Percentiles rank a stretch among this genome's conserved stretches.
Evolutionary conservation across 2,329 filamentous ascomycete genomes (phyloP).

Genomic region (Blastomyces parvus): DNA sequence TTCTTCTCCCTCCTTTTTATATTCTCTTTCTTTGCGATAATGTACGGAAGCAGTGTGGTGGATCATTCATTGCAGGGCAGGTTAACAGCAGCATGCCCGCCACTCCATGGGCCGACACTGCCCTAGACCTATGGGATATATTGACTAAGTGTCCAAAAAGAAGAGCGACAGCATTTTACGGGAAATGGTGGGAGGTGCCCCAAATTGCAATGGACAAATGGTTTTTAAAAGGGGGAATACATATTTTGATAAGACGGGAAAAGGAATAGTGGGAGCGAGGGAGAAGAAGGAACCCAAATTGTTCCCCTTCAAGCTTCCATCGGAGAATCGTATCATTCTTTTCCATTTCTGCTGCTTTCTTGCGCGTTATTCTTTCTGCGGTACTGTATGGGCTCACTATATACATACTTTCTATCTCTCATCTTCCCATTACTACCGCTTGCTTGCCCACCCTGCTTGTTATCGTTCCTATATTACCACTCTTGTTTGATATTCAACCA

Average conservation of each 20-base stretch:
- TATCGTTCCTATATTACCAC: background rate
- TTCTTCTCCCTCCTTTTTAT: background rate
- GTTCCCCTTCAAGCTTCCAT: background rate
- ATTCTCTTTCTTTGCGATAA: background rate
- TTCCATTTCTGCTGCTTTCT: background rate
- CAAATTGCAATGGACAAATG: background rate
- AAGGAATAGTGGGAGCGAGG: background rate
- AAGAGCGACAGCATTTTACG: background rate
- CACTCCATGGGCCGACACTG: background rate
- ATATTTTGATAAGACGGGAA: background rate
- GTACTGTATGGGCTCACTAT: background rate
- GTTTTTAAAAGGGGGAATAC: background rate
- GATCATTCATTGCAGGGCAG: background rate
- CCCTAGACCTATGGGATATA: background rate
- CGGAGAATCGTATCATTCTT: background rate
- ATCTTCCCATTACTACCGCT: background rate
- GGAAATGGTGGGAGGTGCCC: background rate
- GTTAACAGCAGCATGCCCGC: background rate
- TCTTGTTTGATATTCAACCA: background rate
- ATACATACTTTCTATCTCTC: background rate
- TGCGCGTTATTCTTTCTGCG: background rate
- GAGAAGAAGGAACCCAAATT: background rate
- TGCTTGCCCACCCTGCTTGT: background rate
- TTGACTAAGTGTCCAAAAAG: background rate
- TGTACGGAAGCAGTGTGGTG: background rate